Conservation (phyloP, 495 filamentous ascomycete species). For the Aspergillus mulundensis region DNA sequence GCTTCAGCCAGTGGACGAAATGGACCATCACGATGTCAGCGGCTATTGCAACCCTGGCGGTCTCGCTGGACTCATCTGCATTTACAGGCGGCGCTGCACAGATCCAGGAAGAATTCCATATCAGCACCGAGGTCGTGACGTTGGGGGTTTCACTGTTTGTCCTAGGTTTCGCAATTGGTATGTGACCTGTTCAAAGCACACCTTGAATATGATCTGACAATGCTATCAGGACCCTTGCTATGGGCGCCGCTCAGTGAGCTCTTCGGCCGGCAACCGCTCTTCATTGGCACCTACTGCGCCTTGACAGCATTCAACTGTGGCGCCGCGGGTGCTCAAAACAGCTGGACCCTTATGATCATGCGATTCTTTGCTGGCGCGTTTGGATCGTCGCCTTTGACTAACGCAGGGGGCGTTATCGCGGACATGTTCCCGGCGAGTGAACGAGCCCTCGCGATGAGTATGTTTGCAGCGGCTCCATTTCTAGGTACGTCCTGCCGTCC, state of each 20-base stretch:
- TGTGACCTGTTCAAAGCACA: too few species aligned
- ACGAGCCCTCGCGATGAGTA: constrained; percentile 57
- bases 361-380: constrained; percentile 77
- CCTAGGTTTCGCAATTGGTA: constrained; percentile 59
- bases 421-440: constrained; percentile 65
- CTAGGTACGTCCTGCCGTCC: too few species aligned
- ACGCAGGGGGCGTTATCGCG: constrained; percentile 70
- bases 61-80: constrained; percentile 72
- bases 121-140: constrained; percentile 55
- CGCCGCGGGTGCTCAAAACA: constrained; percentile 57
- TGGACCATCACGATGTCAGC: constrained; percentile 46
- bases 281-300: constrained; percentile 56
- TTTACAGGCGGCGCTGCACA: constrained; percentile 65
- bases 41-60: constrained; percentile 66
- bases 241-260: constrained; percentile 67
- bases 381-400: constrained; percentile 68
- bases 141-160: constrained; percentile 72
- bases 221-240: constrained; percentile 47
- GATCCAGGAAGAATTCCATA: constrained; percentile 54
- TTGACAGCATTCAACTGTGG: constrained; percentile 68
- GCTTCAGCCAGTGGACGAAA: constrained; percentile 54
- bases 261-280: constrained; percentile 68
- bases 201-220: too few species aligned
- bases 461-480: constrained; percentile 63
- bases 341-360: constrained; percentile 61